Evolutionary conservation across 768 basidiomycete genomes (phyloP), one percentile per base, ranked within the genome.

Genomic region (Calocybe indica): DNA sequence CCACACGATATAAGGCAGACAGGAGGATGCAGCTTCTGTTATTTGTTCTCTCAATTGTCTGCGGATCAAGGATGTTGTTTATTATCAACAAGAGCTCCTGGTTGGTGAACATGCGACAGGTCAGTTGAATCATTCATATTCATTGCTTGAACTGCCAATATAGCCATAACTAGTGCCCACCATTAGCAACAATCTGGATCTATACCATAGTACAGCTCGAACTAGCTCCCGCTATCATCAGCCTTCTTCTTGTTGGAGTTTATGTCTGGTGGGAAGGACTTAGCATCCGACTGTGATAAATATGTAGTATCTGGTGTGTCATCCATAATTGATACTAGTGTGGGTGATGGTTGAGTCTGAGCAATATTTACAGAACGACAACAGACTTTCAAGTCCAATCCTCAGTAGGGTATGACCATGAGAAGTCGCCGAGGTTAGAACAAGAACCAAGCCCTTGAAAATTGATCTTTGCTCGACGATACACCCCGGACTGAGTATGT

Each of bases 101-200:
- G 82, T 55, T 76, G 34, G 73, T 75, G 32, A 85, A 84, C 55
- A 88, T 92, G 72, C 75, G 74, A 40, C 88, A 91, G 77, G 89
- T 88, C 40, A 32, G 49, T 50, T 40, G 12, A 31, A 9, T 4
- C 2, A 22, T 22, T 22, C 22, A 4, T 22, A 22, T 22, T 22
- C 2, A 22, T 4, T 22, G 22, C 4, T 22, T 22, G 22, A 22
- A 22, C 22, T 4, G 22, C 22, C 22, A 22, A 22, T 22, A 4
- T 22, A 22, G 1, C 22, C 22, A 22, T 22, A 22, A 22, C 22
- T 33, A 92, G 90, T 76, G 77, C 48, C 89, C 90, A 9, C 86
- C 90, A 8, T 65, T 91, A 46, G 82, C 82, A 2, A 89, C 88
- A 0, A 58, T 85, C 5, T 92, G 90, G 89, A 69, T 90, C 7